phyloP scores from a whole-genome alignment of 2,329 filamentous ascomycete species.

The Hortaea werneckii region DNA sequence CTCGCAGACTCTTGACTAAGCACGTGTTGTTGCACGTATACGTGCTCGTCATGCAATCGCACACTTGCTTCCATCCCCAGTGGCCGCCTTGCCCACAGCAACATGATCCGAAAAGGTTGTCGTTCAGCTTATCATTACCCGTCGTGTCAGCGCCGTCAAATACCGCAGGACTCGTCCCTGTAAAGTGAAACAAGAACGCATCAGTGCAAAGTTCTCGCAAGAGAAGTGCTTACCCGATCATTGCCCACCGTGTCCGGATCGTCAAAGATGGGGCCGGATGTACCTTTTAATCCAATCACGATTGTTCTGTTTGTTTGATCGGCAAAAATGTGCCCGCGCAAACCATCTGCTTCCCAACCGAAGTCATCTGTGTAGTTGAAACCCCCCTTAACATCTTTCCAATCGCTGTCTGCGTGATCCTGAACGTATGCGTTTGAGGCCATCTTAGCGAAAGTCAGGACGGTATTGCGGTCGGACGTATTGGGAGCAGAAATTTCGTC shows the following conservation, averaged over 20 bases:
- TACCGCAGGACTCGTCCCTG: conserved; percentile 51
- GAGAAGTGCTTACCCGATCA: conserved; percentile 6
- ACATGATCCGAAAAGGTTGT: conserved; percentile 96
- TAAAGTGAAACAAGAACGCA: neutral
- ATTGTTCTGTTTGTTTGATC: conserved; percentile 78
- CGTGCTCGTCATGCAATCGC: conserved; percentile 78
- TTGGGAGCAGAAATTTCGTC: conserved; percentile 73
- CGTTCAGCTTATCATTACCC: conserved; percentile 94
- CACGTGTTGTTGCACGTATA: conserved; percentile 92
- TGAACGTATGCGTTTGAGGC: conserved; percentile 81
- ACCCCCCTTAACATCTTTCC: conserved; percentile 66
- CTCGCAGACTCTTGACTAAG: conserved; percentile 60
- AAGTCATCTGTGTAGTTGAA: conserved; percentile 86
- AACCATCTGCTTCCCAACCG: conserved; percentile 81
- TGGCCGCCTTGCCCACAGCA: conserved; percentile 92
- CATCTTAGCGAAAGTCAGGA: conserved; percentile 79
- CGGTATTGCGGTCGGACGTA: conserved; percentile 71
- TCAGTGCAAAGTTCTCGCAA: neutral
- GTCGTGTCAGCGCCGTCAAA: conserved; percentile 97
- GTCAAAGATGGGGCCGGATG: conserved; percentile 9
- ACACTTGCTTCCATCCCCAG: conserved; percentile 83
- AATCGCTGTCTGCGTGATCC: conserved; percentile 60
- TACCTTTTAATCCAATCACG: conserved; percentile 82
- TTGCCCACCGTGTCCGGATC: conserved; percentile 1
- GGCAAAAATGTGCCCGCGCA: conserved; percentile 85